Evolutionary conservation across 495 filamentous ascomycete genomes (phyloP), one percentile per base, ranked within the genome.

Genomic region (Trichoderma orchidacearum): DNA sequence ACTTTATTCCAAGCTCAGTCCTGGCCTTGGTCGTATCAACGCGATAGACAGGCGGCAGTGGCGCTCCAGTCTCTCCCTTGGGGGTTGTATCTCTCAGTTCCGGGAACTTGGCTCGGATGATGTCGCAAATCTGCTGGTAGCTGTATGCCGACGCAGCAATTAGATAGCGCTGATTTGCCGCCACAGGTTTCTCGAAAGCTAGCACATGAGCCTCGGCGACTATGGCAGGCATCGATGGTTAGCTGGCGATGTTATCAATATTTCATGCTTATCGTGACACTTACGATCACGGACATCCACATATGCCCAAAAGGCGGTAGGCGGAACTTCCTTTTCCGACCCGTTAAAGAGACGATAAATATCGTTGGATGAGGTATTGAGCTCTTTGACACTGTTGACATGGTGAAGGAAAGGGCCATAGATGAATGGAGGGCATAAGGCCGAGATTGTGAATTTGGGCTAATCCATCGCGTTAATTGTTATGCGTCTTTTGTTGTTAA

Each of bases 1-100:
- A 83, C 64, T 75, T 66, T 35, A 80, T 55, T 5, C 80, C 80
- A 50, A 83, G 60, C 18, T 78, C 67, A 59, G 70, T 71, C 63
- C 65, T 61, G 5, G 68, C 71, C 61, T 75, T 67, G 53, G 59
- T 66, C 34, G 74, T 78, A 59, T 80, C 72, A 25, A 76, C 56
- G 31, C 63, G 63, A 58, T 75, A 81, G 29, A 66, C 60, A 7
- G 12, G 61, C 57, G 54, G 58, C 58, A 23, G 51, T 56, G 27
- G 54, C 41, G 11, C 52, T 56, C 1, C 62, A 65, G 11, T 62
- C 60, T 4, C 41, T 64, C 5, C 69, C 70, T 32, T 59, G 61
- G 5, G 74, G 17, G 77, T 56, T 12, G 71, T 58, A 5, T 60
- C 61, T 35, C 34, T 56, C 17, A 76, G 61, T 59, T 74, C 70